A percentile compares a stretch with the other conserved stretches of the same genome.
Conservation (phyloP, 768 basidiomycete genomes). For the Hydnum rufescens region DNA sequence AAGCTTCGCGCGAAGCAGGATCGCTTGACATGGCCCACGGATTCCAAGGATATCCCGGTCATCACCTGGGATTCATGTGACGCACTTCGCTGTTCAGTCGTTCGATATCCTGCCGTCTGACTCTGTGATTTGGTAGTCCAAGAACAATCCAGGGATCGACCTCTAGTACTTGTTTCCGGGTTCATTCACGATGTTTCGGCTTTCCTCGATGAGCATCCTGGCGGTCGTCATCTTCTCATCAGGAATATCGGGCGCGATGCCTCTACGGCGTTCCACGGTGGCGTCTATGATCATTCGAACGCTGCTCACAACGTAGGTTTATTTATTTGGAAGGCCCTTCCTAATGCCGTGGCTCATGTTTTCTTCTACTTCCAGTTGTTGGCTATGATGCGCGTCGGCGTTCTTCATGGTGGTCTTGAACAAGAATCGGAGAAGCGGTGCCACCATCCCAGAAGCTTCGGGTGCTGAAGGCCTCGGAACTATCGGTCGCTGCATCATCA, state of each 20-base stretch:
- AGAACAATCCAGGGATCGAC: constrained; percentile 57
- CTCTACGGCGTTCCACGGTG: constrained; percentile 86
- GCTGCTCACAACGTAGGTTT: constrained; percentile 78
- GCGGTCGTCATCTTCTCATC: constrained; percentile 65
- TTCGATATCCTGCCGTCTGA: too few relatives aligned
- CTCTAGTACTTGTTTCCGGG: constrained; percentile 70
- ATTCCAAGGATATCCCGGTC: constrained; percentile 55
- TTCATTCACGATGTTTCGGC: constrained; percentile 79
- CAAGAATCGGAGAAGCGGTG: constrained; percentile 33
- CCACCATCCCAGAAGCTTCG: constrained; percentile 56
- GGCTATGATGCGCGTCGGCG: constrained; percentile 42
- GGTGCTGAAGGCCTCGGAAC: constrained; percentile 25
- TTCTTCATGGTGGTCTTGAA: constrained; percentile 33
- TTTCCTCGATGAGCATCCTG: constrained; percentile 84
- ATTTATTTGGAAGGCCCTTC: too few relatives aligned
- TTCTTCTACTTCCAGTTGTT: too few relatives aligned
- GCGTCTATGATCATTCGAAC: constrained; percentile 76
- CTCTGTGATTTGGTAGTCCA: too few relatives aligned
- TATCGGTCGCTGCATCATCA: background rate
- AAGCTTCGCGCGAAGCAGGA: constrained; percentile 64
- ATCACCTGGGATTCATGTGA: constrained; percentile 85
- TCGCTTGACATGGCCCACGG: constrained; percentile 56
- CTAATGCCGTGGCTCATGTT: too few relatives aligned
- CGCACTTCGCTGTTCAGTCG: too few relatives aligned
- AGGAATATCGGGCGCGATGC: constrained; percentile 82